Evolutionary conservation across 257 asterid species (phyloP), one percentile per base, ranked within the genome.

Genomic region (Oldenlandia corymbosa): DNA sequence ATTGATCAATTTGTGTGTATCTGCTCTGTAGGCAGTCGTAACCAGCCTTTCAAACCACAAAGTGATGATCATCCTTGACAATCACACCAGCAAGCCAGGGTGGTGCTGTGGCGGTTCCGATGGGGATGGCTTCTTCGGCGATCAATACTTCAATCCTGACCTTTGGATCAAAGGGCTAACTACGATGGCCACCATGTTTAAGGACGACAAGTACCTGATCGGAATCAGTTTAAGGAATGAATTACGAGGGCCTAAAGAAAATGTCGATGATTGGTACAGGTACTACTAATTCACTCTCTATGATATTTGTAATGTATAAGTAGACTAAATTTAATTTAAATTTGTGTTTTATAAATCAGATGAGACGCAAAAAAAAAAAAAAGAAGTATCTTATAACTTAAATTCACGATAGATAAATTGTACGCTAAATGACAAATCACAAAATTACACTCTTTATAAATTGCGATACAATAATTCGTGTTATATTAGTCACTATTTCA

Each of bases 101-200:
- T 87, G 97, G 97, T 85, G 99, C 52, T 90, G 99, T 73, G 86
- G 97, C 79, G 78, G 57, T 31, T 74, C 24, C 34, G 97, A 90
- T 55, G 97, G 96, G n/a, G 87, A 85, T 74, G 97, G 97, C 34
- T 90, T 93, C 84, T 93, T 93, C 32, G 95, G 99, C 5, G 97
- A 93, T 48, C 51, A 55, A 23, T 90, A 87, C 67, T 87, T 93
- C 62, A 73, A 85, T 49, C 92, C 99, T 11, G 81, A 83, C 23
- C 69, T 79, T 8, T 93, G 99, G 97, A 74, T 90, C 61, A 70
- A 76, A 27, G 99, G 97, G 60, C 81, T 93, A 32, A 84, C 90
- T 48, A 81, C 46, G 49, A 84, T 93, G 11, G 96, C 99, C 79
- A 75, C 87, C 55, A 74, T 71, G 64, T 87, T 93, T 78, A 85